These are phyloP conservation scores for Auricularia sp. DNA, from an alignment of 768 basidiomycete species.

Conservation along the genomic window DNA sequence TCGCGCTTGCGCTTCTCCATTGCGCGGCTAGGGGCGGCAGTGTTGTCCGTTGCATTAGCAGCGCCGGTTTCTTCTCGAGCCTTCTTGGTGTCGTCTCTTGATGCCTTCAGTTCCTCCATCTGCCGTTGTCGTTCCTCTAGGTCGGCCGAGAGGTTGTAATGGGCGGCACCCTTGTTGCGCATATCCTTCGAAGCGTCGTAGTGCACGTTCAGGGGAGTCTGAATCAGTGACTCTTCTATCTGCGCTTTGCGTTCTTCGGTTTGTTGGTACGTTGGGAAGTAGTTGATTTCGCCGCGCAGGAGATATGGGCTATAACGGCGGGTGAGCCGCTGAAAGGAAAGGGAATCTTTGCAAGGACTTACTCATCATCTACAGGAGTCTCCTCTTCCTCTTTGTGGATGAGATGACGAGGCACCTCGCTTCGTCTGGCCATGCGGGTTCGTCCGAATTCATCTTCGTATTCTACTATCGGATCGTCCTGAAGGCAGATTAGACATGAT, in stretches of 20 bases:
- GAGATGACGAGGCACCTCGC: constrained; percentile 67
- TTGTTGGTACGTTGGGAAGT: constrained; percentile 84
- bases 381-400: constrained; percentile 36
- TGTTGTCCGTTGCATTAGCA: constrained; percentile 31
- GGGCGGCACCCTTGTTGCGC: constrained; percentile 81
- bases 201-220: constrained; percentile 61
- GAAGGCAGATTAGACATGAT: background rate
- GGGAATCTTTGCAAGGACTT: constrained; percentile 14
- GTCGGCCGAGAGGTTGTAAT: constrained; percentile 84
- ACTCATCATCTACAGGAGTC: constrained; percentile 49
- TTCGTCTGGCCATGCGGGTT: constrained; percentile 52
- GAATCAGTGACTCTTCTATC: constrained; percentile 58
- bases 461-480: constrained; percentile 74
- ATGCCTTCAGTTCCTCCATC: constrained; percentile 69
- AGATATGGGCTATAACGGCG: constrained; percentile 36
- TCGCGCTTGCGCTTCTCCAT: constrained; percentile 71
- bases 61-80: constrained; percentile 51
- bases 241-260: constrained; percentile 69
- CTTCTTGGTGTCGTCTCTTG: constrained; percentile 61
- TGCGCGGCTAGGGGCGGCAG: constrained; percentile 31
- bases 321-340: constrained; percentile 4
- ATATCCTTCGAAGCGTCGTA: constrained; percentile 78
- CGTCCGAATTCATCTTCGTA: constrained; percentile 85
- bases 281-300: constrained; percentile 45
- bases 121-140: constrained; percentile 67